Evolutionary conservation across 371 early-diverging fungal species (phyloP), one percentile per base, ranked within the genome.

Genomic region (Syncephalastrum racemosum): DNA sequence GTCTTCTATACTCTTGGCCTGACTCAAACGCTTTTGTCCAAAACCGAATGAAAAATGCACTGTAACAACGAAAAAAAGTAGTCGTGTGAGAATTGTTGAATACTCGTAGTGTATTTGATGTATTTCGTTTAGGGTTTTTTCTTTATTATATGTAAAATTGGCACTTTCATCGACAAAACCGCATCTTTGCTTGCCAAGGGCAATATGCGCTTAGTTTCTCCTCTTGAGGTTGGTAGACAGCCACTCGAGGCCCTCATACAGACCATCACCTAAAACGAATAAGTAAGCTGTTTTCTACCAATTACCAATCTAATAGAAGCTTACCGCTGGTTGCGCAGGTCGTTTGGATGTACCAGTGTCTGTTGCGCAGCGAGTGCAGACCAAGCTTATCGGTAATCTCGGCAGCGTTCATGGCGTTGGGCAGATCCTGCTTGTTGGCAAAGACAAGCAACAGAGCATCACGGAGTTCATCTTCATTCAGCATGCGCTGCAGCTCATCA

Each of bases 391-490:
- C 94, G n/a, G 94, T 89, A 48, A 98, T 92, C 71, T 98, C 95
- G 36, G 96, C 92, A 36, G 91, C 84, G 46, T 88, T 85, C 95
- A 97, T 91, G 51, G 97, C 95, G 19, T 95, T 94, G 23, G 84
- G 85, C 83, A 96, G 84, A 81, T 98, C 98, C 80, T 94, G 97
- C 82, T 98, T 96, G 80, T 97, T 96, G 53, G 97, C 97, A 75
- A 96, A 88, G 51, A 98, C 96, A 59, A 96, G 78, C 70, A 97
- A 77, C 50, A 91, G 83, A 10, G 95, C 89, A 58, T 93, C 92
- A 59, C 86, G 84, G 54, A 98, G 81, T 63, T 98, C 98, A 60
- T 95, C 97, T 81, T 98, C 98, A 54, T 86, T 86, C 56, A 93
- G 71, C 92, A 94, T 92, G 23, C 86, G 77, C 59, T 87, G 82